A percentile compares a stretch with the other conserved stretches of the same genome.
Evolutionary conservation across 345 rosid species (phyloP).

Genomic region (Citrus reticulata): DNA sequence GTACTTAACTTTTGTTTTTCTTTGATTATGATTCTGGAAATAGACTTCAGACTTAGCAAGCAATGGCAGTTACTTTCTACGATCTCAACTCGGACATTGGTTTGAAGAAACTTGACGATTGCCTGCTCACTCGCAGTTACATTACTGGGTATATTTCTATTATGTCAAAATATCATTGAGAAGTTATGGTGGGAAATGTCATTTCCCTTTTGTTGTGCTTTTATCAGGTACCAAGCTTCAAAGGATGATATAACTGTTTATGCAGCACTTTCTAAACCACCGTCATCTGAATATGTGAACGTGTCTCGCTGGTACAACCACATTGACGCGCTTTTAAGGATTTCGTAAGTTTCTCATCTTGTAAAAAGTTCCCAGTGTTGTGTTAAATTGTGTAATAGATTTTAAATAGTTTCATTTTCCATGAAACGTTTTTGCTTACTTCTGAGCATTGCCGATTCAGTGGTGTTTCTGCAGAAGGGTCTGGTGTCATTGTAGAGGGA

Average conservation of each 20-base stretch:
- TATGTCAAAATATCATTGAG: no score
- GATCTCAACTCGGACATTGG: conserved; percentile 54
- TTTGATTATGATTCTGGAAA: not conserved
- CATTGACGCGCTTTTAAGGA: conserved; percentile 81
- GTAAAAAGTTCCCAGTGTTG: no score
- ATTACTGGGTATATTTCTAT: conserved; percentile 56
- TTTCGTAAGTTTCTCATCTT: conserved; percentile 59
- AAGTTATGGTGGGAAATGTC: no score
- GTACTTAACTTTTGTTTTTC: not conserved
- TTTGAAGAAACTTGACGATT: conserved; percentile 76
- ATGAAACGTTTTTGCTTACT: no score
- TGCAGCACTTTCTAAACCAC: conserved; percentile 50
- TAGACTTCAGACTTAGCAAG: not conserved
- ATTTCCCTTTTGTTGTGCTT: not conserved
- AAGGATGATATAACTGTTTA: conserved; percentile 78
- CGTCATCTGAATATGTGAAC: conserved; percentile 61
- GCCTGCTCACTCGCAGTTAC: conserved; percentile 84
- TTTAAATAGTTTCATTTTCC: not conserved
- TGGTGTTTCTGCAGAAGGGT: conserved; percentile 76
- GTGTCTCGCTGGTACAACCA: conserved; percentile 77
- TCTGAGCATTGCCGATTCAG: conserved; percentile 27
- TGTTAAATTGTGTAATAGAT: not conserved
- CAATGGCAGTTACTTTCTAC: conserved; percentile 59
- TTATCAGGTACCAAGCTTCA: conserved; percentile 78
- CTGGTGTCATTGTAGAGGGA: conserved; percentile 70